Base-by-base conservation (phyloP, 2,329 filamentous ascomycete species). In the Berkeleyomyces basicola region DNA sequence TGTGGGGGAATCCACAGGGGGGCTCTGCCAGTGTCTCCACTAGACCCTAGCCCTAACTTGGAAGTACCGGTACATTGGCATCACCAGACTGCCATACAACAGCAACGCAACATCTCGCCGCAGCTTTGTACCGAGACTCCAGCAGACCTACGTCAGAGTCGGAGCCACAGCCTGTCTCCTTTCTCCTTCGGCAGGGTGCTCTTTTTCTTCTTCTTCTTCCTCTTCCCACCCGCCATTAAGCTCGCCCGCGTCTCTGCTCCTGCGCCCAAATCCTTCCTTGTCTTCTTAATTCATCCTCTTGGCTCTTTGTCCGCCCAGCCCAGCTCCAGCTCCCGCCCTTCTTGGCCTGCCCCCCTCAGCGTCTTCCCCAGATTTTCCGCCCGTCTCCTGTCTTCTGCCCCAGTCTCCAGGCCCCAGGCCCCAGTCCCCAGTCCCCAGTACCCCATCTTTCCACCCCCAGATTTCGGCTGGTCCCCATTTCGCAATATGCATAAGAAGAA, bases 341-440 rank as follows among this genome's bases (percentile, higher is more conserved):
- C 36, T 33, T 39, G 16, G 40, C 7, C 9, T 46, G 42, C 43
- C 33, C 46, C 16, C 42, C 49, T 37, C 60, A 61, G 42, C 86
- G 86, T 23, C 75, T 90, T 2, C 86, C 87, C 0, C 86, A 90
- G 69, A 83, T 88, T 58, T 53, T 53, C 36, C 43, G 6, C 6
- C 44, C 1, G 7, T 47, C 23, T 23, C 44, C 75, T 90, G 11
- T 86, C 82, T 2, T 90, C 58, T 49, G 16, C 16, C 43, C 39
- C n/a, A 49, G 10, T 14, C 23, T 61, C 46, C 31, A n/a, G n/a
- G n/a, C n/a, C n/a, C n/a, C n/a, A n/a, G n/a, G n/a, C n/a, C n/a
- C n/a, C n/a, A n/a, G n/a, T 43, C 53, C 31, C 46, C 53, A 9
- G 7, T 37, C 33, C 59, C 40, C 23, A 46, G 16, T 63, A 55